These are phyloP conservation scores for Pseudogymnoascus sp. DNA, from an alignment of 2,329 filamentous ascomycete genomes.

Conservation along the genomic window DNA sequence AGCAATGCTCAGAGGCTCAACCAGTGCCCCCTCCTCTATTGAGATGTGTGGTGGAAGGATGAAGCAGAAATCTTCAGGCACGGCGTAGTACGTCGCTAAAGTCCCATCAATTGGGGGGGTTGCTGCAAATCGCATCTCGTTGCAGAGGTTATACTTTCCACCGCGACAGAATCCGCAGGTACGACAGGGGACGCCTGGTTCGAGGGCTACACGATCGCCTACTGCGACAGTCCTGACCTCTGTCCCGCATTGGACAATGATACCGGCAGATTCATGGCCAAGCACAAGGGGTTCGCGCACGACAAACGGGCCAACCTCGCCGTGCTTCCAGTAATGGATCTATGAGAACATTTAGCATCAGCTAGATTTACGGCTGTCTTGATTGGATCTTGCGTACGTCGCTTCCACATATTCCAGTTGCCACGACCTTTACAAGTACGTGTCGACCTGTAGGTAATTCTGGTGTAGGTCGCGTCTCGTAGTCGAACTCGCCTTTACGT, in stretches of 20 bases:
- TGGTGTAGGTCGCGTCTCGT: constrained; percentile 8
- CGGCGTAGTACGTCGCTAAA: constrained; percentile 29
- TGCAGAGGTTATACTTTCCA: constrained; percentile 35
- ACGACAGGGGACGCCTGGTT: constrained; percentile 39
- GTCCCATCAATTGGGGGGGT: constrained; percentile 33
- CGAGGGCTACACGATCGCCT: constrained; percentile 40
- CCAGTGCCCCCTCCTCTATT: constrained; percentile 28
- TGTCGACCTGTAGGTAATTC: background rate
- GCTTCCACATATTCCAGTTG: constrained; percentile 57
- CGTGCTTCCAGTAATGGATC: constrained; percentile 32
- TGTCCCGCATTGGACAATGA: constrained; percentile 32
- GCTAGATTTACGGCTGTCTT: background rate
- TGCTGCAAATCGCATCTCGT: constrained; percentile 32
- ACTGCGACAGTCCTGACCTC: constrained; percentile 34
- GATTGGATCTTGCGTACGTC: constrained; percentile 35
- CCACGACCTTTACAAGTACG: constrained; percentile 1
- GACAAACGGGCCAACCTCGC: constrained; percentile 38
- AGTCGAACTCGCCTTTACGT: constrained; percentile 10
- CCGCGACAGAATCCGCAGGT: constrained; percentile 29
- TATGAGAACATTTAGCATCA: background rate
- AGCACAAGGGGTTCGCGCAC: constrained; percentile 37
- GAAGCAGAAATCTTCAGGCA: constrained; percentile 32
- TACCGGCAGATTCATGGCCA: constrained; percentile 39
- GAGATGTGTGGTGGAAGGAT: constrained; percentile 27
- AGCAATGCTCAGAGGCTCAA: constrained; percentile 40